phyloP scores from a whole-genome alignment of 2,329 filamentous ascomycete genomes.

The Cryphonectria naterciae region DNA sequence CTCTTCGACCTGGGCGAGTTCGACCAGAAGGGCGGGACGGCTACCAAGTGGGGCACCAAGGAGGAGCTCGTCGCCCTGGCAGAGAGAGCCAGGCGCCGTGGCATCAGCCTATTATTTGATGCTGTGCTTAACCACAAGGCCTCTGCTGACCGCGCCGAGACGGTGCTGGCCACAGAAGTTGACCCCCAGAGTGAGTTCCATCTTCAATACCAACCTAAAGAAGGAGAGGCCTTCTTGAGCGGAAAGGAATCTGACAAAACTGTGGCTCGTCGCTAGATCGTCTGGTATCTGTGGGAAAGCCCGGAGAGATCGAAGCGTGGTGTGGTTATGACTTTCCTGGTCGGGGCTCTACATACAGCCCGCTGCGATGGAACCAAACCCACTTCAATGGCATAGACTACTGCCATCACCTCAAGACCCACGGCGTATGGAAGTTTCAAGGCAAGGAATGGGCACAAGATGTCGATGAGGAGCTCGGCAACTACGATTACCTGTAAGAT shows the following conservation, averaged over 20 bases:
- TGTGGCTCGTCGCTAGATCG: constrained; percentile 48
- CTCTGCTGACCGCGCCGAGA: constrained; percentile 66
- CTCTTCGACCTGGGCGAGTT: constrained; percentile 74
- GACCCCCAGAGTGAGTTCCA: constrained; percentile 48
- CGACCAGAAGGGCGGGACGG: constrained; percentile 65
- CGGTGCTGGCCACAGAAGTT: constrained; percentile 63
- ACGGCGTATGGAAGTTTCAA: constrained; percentile 67
- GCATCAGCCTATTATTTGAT: constrained; percentile 68
- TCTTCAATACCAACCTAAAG: too few relatives aligned
- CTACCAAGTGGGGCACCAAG: constrained; percentile 72
- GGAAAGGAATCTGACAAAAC: not conserved
- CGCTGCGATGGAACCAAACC: constrained; percentile 66
- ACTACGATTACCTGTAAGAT: constrained; percentile 53
- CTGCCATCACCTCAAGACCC: constrained; percentile 57
- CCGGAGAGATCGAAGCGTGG: constrained; percentile 70
- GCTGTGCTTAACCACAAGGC: constrained; percentile 75
- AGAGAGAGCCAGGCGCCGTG: constrained; percentile 53
- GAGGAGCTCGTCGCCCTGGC: constrained; percentile 61
- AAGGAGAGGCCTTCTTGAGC: too few relatives aligned
- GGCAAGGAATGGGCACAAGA: constrained; percentile 68
- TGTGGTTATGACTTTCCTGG: constrained; percentile 68
- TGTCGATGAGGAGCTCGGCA: constrained; percentile 61
- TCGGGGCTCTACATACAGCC: constrained; percentile 61
- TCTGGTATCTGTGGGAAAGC: constrained; percentile 54
- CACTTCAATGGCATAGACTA: constrained; percentile 73